Evolutionary conservation across 495 filamentous ascomycete species (phyloP), one percentile per base, ranked within the genome.

Genomic region (Penicillium desertorum): DNA sequence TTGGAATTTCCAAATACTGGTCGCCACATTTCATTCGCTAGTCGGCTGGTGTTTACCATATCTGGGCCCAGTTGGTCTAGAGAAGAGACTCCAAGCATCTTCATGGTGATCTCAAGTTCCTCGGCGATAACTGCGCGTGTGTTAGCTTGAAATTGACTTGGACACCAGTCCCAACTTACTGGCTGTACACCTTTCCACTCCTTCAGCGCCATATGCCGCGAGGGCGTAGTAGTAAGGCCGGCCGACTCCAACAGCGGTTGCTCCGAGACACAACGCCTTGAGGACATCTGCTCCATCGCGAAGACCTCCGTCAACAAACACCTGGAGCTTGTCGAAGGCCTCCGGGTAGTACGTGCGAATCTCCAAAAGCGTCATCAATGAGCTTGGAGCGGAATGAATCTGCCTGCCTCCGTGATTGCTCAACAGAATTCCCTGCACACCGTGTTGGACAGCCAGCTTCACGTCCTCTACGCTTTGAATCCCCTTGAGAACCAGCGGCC

Each of bases 21-120:
- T 10, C 63, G 57, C 63, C 63, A 66, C 60, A 66, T 63, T 20
- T 66, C 61, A 46, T 61, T 66, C 27, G 52, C 34, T 16, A 66
- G 44, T 54, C 57, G 57, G 30, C 49, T 63, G 2, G 63, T 50
- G 32, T 66, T 66, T 30, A 66, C 51, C 61, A 63, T 61, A 1
- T 59, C 63, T 2, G 63, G 63, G 19, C 45, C 36, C n/a, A 62
- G 53, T 25, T 65, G 59, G 19, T 59, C 52, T 7, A 65, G 53
- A 1, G 56, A 62, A 36, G 62, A 52, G 22, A 62, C 62, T 17
- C 62, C 62, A 17, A 62, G 56, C 56, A 62, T 62, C 39, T 65
- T 62, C 62, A 65, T 65, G 11, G 59, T 59, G 37, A 62, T 65
- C 16, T 62, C 62, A 10, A 65, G 29, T n/a, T 65, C 62, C 22